phyloP scores from a whole-genome alignment of 2,329 filamentous ascomycete species.

The Penicillium sp. region DNA sequence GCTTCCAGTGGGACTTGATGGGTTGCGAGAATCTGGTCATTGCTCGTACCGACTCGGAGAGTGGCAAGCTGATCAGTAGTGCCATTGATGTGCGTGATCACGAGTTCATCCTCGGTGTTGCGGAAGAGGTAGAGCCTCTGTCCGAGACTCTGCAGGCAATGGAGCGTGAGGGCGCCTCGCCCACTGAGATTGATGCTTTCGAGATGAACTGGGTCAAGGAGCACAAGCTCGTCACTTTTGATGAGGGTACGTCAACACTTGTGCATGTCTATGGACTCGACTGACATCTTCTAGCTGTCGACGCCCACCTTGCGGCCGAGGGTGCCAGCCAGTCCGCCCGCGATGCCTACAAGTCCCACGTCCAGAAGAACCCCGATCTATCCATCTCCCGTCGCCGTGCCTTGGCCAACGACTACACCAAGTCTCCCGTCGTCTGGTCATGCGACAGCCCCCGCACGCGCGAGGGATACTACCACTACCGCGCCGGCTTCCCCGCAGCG shows the following conservation, averaged over 20 bases:
- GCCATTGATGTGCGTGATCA: constrained; percentile 94
- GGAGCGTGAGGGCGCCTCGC: constrained; percentile 76
- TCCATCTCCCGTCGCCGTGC: constrained; percentile 76
- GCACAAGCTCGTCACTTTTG: constrained; percentile 84
- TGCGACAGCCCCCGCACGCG: constrained; percentile 92
- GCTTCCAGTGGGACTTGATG: constrained; percentile 99
- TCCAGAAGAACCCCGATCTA: constrained; percentile 67
- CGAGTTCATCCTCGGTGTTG: constrained; percentile 90
- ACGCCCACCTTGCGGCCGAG: constrained; percentile 69
- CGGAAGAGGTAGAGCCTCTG: constrained; percentile 75
- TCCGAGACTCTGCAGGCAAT: constrained; percentile 88
- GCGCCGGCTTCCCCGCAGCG: constrained; percentile 78
- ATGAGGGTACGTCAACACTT: constrained; percentile 61
- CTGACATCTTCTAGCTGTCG: constrained; percentile 59
- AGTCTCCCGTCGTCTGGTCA: constrained; percentile 74
- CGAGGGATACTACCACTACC: constrained; percentile 64
- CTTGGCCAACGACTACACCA: constrained; percentile 68
- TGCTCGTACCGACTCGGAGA: constrained; percentile 93
- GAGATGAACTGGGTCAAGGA: constrained; percentile 87
- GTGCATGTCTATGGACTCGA: background rate
- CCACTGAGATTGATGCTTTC: constrained; percentile 79
- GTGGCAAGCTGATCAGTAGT: constrained; percentile 83
- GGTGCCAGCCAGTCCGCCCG: constrained; percentile 66
- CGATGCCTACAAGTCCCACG: constrained; percentile 66
- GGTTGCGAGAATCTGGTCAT: constrained; percentile 92